Conservation (phyloP, 768 basidiomycete genomes). For the Boletus fagicola region DNA sequence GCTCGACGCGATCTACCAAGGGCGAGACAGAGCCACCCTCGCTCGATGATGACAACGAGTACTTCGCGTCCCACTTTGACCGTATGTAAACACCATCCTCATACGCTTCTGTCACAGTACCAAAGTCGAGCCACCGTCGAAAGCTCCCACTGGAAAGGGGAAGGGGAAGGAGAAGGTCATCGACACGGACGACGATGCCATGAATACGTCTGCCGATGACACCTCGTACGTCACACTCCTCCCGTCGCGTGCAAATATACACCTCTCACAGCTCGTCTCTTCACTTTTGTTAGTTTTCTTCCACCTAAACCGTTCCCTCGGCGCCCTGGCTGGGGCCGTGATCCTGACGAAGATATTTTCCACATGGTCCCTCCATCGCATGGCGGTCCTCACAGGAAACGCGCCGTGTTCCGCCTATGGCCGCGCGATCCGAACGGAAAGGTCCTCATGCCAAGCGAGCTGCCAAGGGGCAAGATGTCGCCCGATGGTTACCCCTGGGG, state of each 20-base stretch:
- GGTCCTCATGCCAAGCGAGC: neutral
- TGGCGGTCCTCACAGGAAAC: conserved; percentile 1
- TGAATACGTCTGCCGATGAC: neutral
- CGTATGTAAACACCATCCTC: neutral
- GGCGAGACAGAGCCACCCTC: neutral
- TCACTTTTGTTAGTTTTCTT: neutral
- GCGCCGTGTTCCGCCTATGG: conserved; percentile 25
- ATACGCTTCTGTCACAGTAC: neutral
- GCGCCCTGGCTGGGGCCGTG: conserved; percentile 9
- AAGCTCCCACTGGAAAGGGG: neutral
- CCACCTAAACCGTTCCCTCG: neutral
- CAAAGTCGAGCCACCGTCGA: neutral
- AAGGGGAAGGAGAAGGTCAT: neutral
- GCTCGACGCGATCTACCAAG: neutral
- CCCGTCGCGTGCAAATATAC: too few species aligned
- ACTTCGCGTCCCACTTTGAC: neutral
- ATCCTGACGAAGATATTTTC: neutral
- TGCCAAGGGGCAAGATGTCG: conserved; percentile 15
- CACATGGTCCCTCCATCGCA: conserved; percentile 1
- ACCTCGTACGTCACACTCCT: neutral
- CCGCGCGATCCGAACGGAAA: conserved; percentile 24
- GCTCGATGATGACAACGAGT: neutral
- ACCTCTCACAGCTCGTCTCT: neutral
- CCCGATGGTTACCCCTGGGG: conserved; percentile 28
- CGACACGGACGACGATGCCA: neutral